These are phyloP conservation scores for sweet orange (Citrus sinensis) DNA, from an alignment of 345 rosid genomes.

Conservation along the genomic window DVS_A1.0 CM039162.1:32313501-32314000, in stretches of 20 bases:
- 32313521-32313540: not conserved
- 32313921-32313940: too few relatives aligned
- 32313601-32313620: constrained; percentile 4
- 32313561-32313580: not conserved
- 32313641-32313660: constrained; percentile 24
- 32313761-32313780: constrained; percentile 27
- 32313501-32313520: constrained; percentile 39
- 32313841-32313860: not conserved
- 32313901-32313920: not conserved
- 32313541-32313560: too few relatives aligned
- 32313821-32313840: not conserved
- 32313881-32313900: not conserved
- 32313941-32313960: not conserved
- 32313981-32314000: not conserved
- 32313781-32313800: constrained; percentile 53
- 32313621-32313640: constrained; percentile 42
- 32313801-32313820: constrained; percentile 63
- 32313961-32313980: not conserved
- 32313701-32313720: not conserved
- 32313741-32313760: constrained; percentile 35
- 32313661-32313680: constrained; percentile 42
- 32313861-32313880: not conserved
- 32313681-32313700: not conserved
- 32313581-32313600: not conserved
- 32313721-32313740: constrained; percentile 12